Evolutionary conservation across 2,329 filamentous ascomycete species (phyloP).

Genomic region (Hymenoscyphus scutula): DNA sequence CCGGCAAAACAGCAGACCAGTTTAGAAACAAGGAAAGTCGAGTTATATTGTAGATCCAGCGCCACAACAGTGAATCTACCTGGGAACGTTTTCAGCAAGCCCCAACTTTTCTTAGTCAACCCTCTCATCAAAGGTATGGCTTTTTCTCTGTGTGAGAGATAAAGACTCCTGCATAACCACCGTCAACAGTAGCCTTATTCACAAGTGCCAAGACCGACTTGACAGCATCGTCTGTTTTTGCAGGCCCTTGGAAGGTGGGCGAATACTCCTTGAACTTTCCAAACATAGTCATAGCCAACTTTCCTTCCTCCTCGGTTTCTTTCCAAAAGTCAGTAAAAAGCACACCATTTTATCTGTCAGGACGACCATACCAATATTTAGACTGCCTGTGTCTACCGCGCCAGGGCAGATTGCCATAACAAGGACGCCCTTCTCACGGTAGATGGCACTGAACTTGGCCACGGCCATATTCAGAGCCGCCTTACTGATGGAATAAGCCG

Average conservation of each 20-base stretch:
- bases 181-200: not conserved
- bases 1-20: too few relatives aligned
- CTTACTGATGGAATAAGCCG: conserved; percentile 49
- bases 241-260: not conserved
- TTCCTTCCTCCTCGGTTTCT: conserved; percentile 30
- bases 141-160: conserved; percentile 1
- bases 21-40: too few relatives aligned
- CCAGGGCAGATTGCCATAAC: conserved; percentile 53
- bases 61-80: too few relatives aligned
- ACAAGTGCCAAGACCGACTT: not conserved
- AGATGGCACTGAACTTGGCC: conserved; percentile 52
- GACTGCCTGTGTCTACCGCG: conserved; percentile 9
- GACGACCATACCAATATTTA: too few relatives aligned
- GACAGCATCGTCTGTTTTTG: not conserved
- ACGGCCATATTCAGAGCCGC: conserved; percentile 50
- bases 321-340: too few relatives aligned
- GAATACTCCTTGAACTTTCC: conserved; percentile 3
- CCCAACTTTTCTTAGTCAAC: too few relatives aligned
- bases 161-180: not conserved
- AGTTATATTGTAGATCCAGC: too few relatives aligned
- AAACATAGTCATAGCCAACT: not conserved
- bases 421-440: conserved; percentile 49
- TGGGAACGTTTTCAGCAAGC: too few relatives aligned
- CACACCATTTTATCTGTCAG: too few relatives aligned
- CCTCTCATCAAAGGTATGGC: too few relatives aligned